Conservation (phyloP, 345 rosid species). For the Excoecaria agallocha region DNA sequence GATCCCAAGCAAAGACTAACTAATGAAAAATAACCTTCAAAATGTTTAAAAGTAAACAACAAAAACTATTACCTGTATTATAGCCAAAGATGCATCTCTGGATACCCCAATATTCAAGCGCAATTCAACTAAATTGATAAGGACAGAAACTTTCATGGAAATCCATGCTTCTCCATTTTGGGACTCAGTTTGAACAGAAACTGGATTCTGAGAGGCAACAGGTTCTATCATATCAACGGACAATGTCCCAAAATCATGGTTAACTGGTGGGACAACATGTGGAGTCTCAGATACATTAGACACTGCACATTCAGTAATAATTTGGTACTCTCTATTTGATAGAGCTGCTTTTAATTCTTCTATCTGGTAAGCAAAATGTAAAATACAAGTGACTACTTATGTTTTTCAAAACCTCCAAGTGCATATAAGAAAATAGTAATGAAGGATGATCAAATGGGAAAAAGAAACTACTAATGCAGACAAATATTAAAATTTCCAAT, state of each 20-base stretch:
- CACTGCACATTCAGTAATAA: constrained; percentile 80
- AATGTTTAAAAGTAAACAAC: background rate
- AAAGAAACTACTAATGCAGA: constrained; percentile 8
- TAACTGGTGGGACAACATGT: constrained; percentile 55
- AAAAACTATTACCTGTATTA: constrained; percentile 57
- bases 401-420: constrained; percentile 1
- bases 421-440: constrained; percentile 5
- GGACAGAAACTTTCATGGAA: constrained; percentile 64
- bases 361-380: constrained; percentile 52
- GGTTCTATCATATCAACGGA: constrained; percentile 44
- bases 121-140: constrained; percentile 70
- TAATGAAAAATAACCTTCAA: constrained; percentile 7
- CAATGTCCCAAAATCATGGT: constrained; percentile 38
- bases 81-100: constrained; percentile 73
- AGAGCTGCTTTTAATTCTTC: constrained; percentile 77
- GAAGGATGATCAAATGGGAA: background rate
- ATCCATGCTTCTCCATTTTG: constrained; percentile 54
- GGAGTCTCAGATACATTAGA: constrained; percentile 86
- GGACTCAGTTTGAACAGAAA: constrained; percentile 30
- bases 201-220: constrained; percentile 41
- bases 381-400: constrained; percentile 16
- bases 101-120: constrained; percentile 66
- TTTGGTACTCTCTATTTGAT: constrained; percentile 80
- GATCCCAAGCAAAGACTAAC: background rate
- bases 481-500: constrained; percentile 14